Evolutionary conservation across 1,139 yeast genomes (phyloP).

Genomic region (Saccharomyces hybrid): DNA sequence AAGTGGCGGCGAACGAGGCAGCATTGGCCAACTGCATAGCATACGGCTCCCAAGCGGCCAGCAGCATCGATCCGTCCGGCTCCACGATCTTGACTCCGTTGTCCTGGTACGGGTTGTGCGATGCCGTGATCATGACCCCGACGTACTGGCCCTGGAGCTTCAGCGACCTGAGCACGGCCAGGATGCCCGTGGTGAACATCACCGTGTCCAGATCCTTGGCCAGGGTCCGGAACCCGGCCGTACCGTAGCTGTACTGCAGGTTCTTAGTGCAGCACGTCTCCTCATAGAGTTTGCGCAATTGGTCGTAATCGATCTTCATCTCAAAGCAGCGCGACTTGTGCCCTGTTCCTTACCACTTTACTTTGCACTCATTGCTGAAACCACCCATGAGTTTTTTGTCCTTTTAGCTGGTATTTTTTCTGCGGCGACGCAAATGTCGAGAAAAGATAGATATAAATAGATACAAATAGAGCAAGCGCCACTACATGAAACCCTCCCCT

Average conservation of each 20-base stretch:
- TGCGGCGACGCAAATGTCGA: not conserved
- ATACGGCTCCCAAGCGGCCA: slow-evolving; percentile 70
- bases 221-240: slow-evolving; percentile 90
- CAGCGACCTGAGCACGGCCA: slow-evolving; percentile 77
- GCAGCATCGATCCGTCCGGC: slow-evolving; percentile 91
- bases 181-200: slow-evolving; percentile 72
- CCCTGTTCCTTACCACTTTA: not conserved
- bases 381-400: not conserved
- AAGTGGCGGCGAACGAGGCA: slow-evolving; percentile 21
- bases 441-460: not conserved
- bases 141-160: slow-evolving; percentile 48
- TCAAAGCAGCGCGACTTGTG: not conserved
- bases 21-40: slow-evolving; percentile 81
- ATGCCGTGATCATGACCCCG: slow-evolving; percentile 94
- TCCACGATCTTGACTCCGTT: slow-evolving; percentile 96
- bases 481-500: not conserved
- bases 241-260: slow-evolving; percentile 63
- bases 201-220: slow-evolving; percentile 72
- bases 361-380: slow-evolving; percentile 4
- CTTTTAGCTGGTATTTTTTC: not conserved
- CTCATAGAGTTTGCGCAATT: slow-evolving; percentile 7
- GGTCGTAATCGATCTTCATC: slow-evolving; percentile 6
- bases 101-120: slow-evolving; percentile 91
- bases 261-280: slow-evolving; percentile 33
- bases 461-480: not conserved